phyloP scores from a whole-genome alignment of 2,329 filamentous ascomycete species.

The Salinomyces thailandicus region DNA sequence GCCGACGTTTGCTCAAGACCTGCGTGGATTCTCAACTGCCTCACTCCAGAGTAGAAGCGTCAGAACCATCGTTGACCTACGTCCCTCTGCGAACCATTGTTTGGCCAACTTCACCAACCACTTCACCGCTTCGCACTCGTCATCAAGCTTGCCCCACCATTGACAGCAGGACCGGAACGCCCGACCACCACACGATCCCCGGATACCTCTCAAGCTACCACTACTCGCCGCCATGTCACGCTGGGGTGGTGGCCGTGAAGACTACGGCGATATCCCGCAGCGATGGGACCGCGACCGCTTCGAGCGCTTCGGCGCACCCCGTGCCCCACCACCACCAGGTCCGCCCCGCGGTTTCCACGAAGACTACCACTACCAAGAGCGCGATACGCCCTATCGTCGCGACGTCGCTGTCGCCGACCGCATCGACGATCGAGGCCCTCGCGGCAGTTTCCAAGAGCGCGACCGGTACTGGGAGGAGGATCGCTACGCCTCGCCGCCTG shows the following conservation, averaged over 20 bases:
- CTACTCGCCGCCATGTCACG: slow-evolving; percentile 5
- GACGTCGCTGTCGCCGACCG: slow-evolving; percentile 35
- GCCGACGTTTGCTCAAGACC: neutral
- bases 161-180: too few species aligned
- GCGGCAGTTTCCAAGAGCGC: slow-evolving; percentile 39
- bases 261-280: slow-evolving; percentile 35
- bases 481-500: slow-evolving; percentile 23
- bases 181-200: too few species aligned
- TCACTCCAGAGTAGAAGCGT: too few species aligned
- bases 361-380: slow-evolving; percentile 32
- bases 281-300: slow-evolving; percentile 43
- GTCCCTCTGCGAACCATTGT: too few species aligned
- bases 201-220: neutral
- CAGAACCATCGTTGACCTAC: too few species aligned
- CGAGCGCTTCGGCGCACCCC: slow-evolving; percentile 33
- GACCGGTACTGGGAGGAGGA: slow-evolving; percentile 47
- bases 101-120: neutral
- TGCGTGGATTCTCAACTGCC: neutral
- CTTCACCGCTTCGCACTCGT: neutral
- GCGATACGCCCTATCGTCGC: slow-evolving; percentile 29
- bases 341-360: slow-evolving; percentile 30
- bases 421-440: slow-evolving; percentile 21
- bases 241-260: slow-evolving; percentile 18
- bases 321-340: slow-evolving; percentile 12
- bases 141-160: neutral